Evolutionary conservation across 495 filamentous ascomycete species (phyloP), one percentile per base, ranked within the genome.

Genomic region (Penicillium robsamsonii): DNA sequence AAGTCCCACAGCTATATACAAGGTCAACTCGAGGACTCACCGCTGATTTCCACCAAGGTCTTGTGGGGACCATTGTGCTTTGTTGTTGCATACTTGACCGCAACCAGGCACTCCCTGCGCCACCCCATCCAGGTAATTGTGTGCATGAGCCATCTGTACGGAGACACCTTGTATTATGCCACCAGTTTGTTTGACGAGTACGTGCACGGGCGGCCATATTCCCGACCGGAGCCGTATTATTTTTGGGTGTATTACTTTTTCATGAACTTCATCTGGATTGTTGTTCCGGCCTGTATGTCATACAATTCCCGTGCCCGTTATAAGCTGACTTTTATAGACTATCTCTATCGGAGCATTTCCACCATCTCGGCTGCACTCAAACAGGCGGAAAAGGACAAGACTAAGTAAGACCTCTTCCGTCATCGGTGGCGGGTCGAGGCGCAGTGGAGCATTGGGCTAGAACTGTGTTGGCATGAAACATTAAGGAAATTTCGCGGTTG

Each of bases 241-340:
- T 96, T 89, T 67, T 96, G 91, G 90, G 70, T 86, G 13, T 96
- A 96, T 67, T 96, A 89, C 65, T 82, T 92, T 20, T 79, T 87
- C 17, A 87, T 96, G 82, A 96, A 96, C 65, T 77, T 84, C 45
- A 88, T 92, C 50, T 96, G 92, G 92, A 90, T 86, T 33, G 76
- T 94, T 13, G 80, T 96, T 56, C 92, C 91, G 3, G 67, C 70
- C 27, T 70, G 81, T 84, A 66, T 66, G 81, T 75, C 50, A 22
- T 45, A 22, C 30, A 35, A 7, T 43, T 24, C 42, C 40, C 42
- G n/a, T n/a, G 30, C 9, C 24, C 15, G 30, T 51, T 47, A 30
- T 13, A 10, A 24, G 57, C 62, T 70, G 27, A 60, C 35, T 30
- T 17, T 3, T 38, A 18, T 59, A 85, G 83, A 79, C 54, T 81